Conservation (phyloP, 306 rosid genomes). For the Trichosanthes truncata region DNA sequence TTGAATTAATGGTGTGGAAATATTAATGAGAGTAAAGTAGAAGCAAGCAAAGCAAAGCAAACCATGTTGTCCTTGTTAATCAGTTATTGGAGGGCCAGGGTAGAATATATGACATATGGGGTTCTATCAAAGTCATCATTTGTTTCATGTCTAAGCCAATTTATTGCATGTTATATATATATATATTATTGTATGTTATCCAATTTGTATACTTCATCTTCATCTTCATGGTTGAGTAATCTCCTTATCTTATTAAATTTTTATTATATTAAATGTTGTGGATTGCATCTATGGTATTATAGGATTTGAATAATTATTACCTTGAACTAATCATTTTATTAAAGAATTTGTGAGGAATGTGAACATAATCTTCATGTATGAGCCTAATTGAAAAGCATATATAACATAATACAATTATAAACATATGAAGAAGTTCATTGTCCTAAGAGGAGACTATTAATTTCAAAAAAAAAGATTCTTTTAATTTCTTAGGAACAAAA, state of each 20-base stretch:
- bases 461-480: no score
- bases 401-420: no score
- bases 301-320: neutral
- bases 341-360: neutral
- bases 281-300: neutral
- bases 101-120: neutral
- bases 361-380: neutral
- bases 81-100: slow-evolving; percentile 5
- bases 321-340: neutral
- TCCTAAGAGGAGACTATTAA: no score
- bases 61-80: slow-evolving; percentile 9
- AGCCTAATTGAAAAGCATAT: no score
- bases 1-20: neutral
- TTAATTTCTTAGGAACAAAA: no score
- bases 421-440: no score
- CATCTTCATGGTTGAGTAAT: neutral
- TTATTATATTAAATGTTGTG: neutral
- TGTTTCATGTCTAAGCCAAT: neutral
- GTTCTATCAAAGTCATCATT: neutral
- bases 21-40: slow-evolving; percentile 4
- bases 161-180: neutral
- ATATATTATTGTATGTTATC: neutral
- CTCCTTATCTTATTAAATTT: neutral
- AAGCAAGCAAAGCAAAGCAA: slow-evolving; percentile 10
- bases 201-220: neutral